Conservation (phyloP, 768 basidiomycete genomes). For the Suillus luteus region DNA sequence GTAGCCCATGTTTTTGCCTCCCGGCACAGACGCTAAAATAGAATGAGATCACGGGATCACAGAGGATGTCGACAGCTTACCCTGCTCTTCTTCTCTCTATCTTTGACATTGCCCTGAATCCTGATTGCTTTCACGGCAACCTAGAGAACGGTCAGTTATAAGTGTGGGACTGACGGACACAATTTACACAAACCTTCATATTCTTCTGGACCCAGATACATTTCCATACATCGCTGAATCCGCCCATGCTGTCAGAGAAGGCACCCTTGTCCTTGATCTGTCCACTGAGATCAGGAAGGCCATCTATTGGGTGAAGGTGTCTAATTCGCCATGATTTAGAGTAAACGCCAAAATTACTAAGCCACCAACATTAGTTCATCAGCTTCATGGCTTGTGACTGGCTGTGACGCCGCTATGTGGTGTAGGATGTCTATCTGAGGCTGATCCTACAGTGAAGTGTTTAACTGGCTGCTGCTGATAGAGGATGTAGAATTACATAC, state of each 20-base stretch:
- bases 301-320: not conserved
- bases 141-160: not conserved
- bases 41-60: not conserved
- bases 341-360: not conserved
- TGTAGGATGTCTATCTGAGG: not conserved
- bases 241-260: constrained; percentile 40
- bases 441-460: not conserved
- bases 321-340: constrained; percentile 3
- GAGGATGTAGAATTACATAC: not conserved
- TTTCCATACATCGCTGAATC: constrained; percentile 47
- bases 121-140: constrained; percentile 14
- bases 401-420: constrained; percentile 3
- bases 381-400: not conserved
- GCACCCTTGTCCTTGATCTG: constrained; percentile 27
- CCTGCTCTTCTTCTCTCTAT: constrained; percentile 1
- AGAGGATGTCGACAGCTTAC: not conserved
- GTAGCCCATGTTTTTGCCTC: constrained; percentile 42
- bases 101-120: not conserved
- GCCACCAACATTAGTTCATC: constrained; percentile 3
- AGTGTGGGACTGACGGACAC: not conserved
- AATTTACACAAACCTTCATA: not conserved
- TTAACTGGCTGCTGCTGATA: not conserved
- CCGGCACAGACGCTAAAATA: constrained; percentile 26
- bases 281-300: constrained; percentile 11
- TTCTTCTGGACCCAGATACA: constrained; percentile 30